These are phyloP conservation scores for Aspergillus nanangensis DNA, from an alignment of 495 filamentous ascomycete species.

Conservation along the genomic window DNA sequence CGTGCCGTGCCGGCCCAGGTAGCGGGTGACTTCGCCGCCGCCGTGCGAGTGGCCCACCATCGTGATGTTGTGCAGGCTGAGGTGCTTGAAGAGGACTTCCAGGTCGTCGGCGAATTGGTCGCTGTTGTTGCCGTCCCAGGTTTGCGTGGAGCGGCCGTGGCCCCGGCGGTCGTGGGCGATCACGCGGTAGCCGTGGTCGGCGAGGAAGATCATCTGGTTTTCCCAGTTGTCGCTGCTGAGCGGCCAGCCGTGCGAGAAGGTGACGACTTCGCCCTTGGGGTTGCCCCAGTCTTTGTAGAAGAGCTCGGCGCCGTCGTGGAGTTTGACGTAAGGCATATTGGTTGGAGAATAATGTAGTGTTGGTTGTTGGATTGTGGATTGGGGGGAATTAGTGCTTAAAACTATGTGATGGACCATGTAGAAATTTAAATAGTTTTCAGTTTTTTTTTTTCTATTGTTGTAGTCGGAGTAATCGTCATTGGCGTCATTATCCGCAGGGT, in stretches of 20 bases:
- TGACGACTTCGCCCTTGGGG: slow-evolving; percentile 19
- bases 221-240: slow-evolving; percentile 39
- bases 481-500: too few species aligned
- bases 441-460: too few species aligned
- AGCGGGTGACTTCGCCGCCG: slow-evolving; percentile 36
- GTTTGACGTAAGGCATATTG: slow-evolving; percentile 22
- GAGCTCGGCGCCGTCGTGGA: slow-evolving; percentile 29
- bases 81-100: slow-evolving; percentile 26
- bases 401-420: too few species aligned
- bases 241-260: slow-evolving; percentile 40
- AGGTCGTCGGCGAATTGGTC: slow-evolving; percentile 36
- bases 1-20: slow-evolving; percentile 29
- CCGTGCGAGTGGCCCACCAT: slow-evolving; percentile 41
- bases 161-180: slow-evolving; percentile 41
- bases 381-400: too few species aligned
- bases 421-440: too few species aligned
- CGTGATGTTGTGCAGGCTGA: slow-evolving; percentile 25
- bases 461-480: too few species aligned
- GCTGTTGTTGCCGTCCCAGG: slow-evolving; percentile 37
- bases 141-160: slow-evolving; percentile 36
- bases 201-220: slow-evolving; percentile 37
- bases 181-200: slow-evolving; percentile 30
- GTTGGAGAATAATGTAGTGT: not conserved
- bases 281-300: slow-evolving; percentile 42
- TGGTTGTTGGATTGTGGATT: too few species aligned